Base-by-base conservation (phyloP, 371 early-diverging fungal species). In the Thermomucor indicae-seudaticae region DNA sequence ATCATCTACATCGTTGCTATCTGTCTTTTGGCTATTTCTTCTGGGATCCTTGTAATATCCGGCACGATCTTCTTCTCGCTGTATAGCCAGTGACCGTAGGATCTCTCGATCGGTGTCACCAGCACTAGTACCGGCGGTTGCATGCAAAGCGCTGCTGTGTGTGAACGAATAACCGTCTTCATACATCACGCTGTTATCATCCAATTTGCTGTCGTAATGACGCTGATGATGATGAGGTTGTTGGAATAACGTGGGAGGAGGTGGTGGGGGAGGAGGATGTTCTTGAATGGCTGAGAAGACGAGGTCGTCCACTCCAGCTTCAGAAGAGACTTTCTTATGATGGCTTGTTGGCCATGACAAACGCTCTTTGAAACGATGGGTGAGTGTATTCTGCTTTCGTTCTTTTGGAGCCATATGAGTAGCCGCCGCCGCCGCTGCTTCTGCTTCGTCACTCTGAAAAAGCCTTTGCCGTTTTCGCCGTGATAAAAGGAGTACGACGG, bases 31-130 rank as follows among this genome's bases (percentile, higher is more conserved):
- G 37, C 37, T 37, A 42, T 42, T 24, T 22, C 25, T 32, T 11
- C 49, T 38, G 17, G 60, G 57, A 25, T 43, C 47, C 42, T 40
- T 49, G 34, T 61, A 61, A 43, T 65, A 65, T 3, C 65, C 58
- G 8, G 49, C 49, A 24, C 61, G 39, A 47, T 55, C 62, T n/a
- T 55, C 53, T 31, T 60, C 48, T 27, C 58, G 53, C 45, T 65
- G 65, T 41, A 61, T 37, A 23, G 50, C 62, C 25, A 65, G 53
- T n/a, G 65, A 65, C 17, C 20, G 28, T 19, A 58, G 58, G 62
- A 43, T 65, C 62, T 16, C 25, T 51, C 37, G 38, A 42, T 55
- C 40, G 41, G 28, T 43, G 37, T 27, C 51, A 25, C 40, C 25
- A 28, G 30, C 24, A n/a, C 16, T 49, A 6, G 40, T 45, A 0